Conservation (phyloP, 129 eudicot genomes). For the Centaurea solstitialis region DNA sequence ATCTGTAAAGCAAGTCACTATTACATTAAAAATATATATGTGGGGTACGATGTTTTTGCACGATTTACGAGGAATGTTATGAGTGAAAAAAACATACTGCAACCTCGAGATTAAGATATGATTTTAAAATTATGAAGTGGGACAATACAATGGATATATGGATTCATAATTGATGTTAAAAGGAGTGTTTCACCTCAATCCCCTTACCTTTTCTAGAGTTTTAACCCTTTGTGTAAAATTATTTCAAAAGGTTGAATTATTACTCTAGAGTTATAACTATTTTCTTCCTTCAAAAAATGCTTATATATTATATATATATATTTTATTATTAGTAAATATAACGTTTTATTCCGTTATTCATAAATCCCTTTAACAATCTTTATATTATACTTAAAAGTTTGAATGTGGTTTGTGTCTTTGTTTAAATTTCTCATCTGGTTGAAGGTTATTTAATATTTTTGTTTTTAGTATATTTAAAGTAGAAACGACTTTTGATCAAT, state of each 20-base stretch:
- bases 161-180: constrained; percentile 23
- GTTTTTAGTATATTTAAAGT: no score
- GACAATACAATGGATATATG: constrained; percentile 6
- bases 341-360: no score
- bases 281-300: background rate
- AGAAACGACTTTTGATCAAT: no score
- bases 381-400: no score
- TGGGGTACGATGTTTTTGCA: constrained; percentile 20
- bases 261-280: background rate
- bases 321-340: no score
- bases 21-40: background rate
- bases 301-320: no score
- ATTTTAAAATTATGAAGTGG: constrained; percentile 16
- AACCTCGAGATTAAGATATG: constrained; percentile 20
- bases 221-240: constrained; percentile 10
- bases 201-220: constrained; percentile 1
- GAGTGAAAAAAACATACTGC: constrained; percentile 5
- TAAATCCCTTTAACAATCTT: background rate
- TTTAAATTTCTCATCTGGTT: no score
- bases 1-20: constrained; percentile 9
- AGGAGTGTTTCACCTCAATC: constrained; percentile 19
- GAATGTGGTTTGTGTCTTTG: no score
- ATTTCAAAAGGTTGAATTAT: constrained; percentile 21
- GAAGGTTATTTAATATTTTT: no score
- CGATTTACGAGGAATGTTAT: background rate